Evolutionary conservation across 169 alveolate genomes (phyloP).

Genomic region (Cryptosporidium sp.): DNA sequence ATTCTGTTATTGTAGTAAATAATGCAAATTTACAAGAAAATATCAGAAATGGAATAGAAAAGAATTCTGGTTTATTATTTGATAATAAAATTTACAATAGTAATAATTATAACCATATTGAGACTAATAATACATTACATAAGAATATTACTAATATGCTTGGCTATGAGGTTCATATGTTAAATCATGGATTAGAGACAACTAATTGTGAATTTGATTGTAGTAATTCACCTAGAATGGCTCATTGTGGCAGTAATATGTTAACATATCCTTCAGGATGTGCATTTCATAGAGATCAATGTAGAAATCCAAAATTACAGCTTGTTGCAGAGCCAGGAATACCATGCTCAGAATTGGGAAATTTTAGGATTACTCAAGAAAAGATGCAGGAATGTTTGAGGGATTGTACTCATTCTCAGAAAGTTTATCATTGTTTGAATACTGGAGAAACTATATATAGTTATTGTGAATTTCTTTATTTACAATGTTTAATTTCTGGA

Average conservation of each 20-base stretch:
- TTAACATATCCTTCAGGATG: constrained; percentile 70
- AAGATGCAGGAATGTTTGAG: constrained; percentile 61
- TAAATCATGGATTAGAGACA: constrained; percentile 35
- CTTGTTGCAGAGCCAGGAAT: constrained; percentile 58
- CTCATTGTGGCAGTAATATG: constrained; percentile 73
- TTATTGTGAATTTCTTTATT: constrained; percentile 58
- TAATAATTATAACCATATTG: neutral
- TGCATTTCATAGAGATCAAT: constrained; percentile 66
- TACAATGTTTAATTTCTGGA: constrained; percentile 57
- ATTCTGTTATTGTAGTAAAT: neutral
- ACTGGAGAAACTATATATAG: constrained; percentile 69
- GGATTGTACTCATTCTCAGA: constrained; percentile 51
- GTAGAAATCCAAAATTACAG: constrained; percentile 49
- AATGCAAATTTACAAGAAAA: neutral
- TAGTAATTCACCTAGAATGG: constrained; percentile 52
- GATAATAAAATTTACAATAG: constrained; percentile 1
- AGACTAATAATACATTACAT: neutral
- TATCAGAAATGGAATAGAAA: neutral
- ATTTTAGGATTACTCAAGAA: constrained; percentile 19
- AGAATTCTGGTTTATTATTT: neutral
- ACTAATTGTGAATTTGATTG: constrained; percentile 66
- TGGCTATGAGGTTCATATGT: constrained; percentile 21
- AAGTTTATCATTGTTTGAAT: constrained; percentile 56
- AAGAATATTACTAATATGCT: constrained; percentile 20
- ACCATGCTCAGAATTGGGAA: constrained; percentile 46